A percentile compares a stretch with the other conserved stretches of the same genome.
These are phyloP conservation scores for Aspergillus egyptiacus DNA, from an alignment of 495 filamentous ascomycete species.

Conservation along the genomic window DNA sequence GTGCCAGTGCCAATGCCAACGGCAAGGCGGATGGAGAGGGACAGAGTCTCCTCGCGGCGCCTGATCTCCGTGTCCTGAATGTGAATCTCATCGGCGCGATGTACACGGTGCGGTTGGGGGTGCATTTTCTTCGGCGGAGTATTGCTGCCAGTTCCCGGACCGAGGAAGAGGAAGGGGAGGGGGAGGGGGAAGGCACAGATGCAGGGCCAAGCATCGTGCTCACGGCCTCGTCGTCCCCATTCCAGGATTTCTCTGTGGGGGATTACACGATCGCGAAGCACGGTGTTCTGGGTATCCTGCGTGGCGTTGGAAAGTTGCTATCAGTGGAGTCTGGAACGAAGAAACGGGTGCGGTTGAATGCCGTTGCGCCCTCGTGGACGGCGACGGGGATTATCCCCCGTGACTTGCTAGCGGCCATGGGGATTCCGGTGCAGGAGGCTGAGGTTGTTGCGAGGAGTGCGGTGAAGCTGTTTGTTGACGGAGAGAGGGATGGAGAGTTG, in stretches of 20 bases:
- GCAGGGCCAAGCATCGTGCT: slow-evolving; percentile 30
- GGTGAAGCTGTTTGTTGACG: slow-evolving; percentile 32
- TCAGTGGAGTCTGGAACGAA: neutral
- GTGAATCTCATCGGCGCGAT: slow-evolving; percentile 40
- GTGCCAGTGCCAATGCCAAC: too few species aligned
- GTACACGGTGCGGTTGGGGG: slow-evolving; percentile 34
- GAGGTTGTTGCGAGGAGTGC: slow-evolving; percentile 35
- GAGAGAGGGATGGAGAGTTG: slow-evolving; percentile 29
- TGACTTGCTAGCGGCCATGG: slow-evolving; percentile 19
- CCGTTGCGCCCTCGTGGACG: slow-evolving; percentile 41
- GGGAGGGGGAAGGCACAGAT: neutral
- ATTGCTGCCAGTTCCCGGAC: slow-evolving; percentile 11
- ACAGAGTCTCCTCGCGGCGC: slow-evolving; percentile 36
- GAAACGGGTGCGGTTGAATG: slow-evolving; percentile 31
- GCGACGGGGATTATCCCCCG: slow-evolving; percentile 27
- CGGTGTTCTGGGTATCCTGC: slow-evolving; percentile 32
- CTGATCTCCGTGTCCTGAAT: slow-evolving; percentile 32
- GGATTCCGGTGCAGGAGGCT: slow-evolving; percentile 24
- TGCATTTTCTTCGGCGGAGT: slow-evolving; percentile 26
- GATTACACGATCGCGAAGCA: slow-evolving; percentile 40
- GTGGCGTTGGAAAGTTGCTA: slow-evolving; percentile 21
- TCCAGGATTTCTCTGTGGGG: slow-evolving; percentile 31
- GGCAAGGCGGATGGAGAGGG: neutral
- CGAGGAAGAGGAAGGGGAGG: neutral
- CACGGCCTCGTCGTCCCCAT: slow-evolving; percentile 31